Evolutionary conservation across 169 alveolate genomes (phyloP).

Genomic region (Babesia bovis): DNA sequence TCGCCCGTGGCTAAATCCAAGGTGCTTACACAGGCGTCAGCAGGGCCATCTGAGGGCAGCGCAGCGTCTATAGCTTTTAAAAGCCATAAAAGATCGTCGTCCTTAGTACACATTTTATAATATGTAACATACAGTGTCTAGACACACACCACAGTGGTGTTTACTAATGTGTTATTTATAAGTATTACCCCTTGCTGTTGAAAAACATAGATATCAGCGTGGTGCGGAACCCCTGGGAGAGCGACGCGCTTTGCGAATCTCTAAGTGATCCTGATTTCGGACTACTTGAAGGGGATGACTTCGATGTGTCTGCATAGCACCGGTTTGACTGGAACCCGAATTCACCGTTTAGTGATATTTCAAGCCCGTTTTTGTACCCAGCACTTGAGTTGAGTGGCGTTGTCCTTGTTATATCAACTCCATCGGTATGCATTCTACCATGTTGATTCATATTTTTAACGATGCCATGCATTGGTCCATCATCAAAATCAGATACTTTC

Average conservation of each 20-base stretch:
- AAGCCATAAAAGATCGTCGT: slow-evolving; percentile 45
- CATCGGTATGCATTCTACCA: neutral
- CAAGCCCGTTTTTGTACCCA: too few species aligned
- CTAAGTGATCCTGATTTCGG: neutral
- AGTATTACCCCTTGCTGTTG: slow-evolving; percentile 1
- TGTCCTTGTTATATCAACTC: neutral
- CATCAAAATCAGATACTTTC: slow-evolving; percentile 23
- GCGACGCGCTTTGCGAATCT: neutral
- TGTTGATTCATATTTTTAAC: too few species aligned
- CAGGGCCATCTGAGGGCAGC: slow-evolving; percentile 33
- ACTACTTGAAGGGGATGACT: neutral
- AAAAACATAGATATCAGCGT: slow-evolving; percentile 31
- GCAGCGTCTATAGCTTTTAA: slow-evolving; percentile 41
- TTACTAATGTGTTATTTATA: neutral
- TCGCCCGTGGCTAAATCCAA: slow-evolving; percentile 49
- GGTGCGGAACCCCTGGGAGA: slow-evolving; percentile 24
- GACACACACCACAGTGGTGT: slow-evolving; percentile 2
- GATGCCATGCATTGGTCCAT: neutral
- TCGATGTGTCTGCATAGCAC: too few species aligned
- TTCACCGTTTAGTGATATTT: neutral
- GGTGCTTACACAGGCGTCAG: slow-evolving; percentile 41
- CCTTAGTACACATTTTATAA: slow-evolving; percentile 42
- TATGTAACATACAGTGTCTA: neutral
- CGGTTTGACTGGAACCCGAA: too few species aligned
- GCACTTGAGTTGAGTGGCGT: neutral